These are phyloP conservation scores for Aspergillus sclerotiicarbonarius DNA, from an alignment of 495 filamentous ascomycete species.

Conservation along the genomic window DNA sequence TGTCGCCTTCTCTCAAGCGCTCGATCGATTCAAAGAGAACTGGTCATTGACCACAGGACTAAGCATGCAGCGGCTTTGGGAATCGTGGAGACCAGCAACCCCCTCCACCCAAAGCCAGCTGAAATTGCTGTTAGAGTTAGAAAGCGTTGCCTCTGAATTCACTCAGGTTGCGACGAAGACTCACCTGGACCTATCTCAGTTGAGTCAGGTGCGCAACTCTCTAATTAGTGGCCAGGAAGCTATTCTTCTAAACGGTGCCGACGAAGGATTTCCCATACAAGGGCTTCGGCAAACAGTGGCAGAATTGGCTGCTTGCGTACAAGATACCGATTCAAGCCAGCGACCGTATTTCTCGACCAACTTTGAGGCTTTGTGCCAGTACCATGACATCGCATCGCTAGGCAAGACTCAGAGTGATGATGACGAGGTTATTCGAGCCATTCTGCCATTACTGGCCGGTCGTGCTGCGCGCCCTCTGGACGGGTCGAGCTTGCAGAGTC, in stretches of 20 bases:
- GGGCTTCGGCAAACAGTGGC: slow-evolving; percentile 56
- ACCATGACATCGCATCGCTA: slow-evolving; percentile 43
- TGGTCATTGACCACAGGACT: slow-evolving; percentile 70
- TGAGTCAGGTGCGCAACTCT: slow-evolving; percentile 41
- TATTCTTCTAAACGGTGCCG: slow-evolving; percentile 39
- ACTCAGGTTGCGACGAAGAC: slow-evolving; percentile 54
- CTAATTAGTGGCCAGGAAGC: slow-evolving; percentile 42
- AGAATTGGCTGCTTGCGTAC: slow-evolving; percentile 47
- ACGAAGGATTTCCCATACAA: slow-evolving; percentile 37
- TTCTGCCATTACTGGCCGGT: slow-evolving; percentile 40
- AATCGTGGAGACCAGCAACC: slow-evolving; percentile 62
- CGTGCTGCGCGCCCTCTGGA: slow-evolving; percentile 37
- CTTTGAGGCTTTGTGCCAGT: slow-evolving; percentile 68
- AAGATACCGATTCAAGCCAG: slow-evolving; percentile 37
- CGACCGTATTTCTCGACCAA: slow-evolving; percentile 53
- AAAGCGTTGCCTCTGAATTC: slow-evolving; percentile 70
- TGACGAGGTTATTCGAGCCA: slow-evolving; percentile 26
- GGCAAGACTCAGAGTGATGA: slow-evolving; percentile 14
- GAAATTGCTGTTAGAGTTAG: slow-evolving; percentile 54
- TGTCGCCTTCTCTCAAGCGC: slow-evolving; percentile 33
- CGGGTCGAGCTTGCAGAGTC: slow-evolving; percentile 30
- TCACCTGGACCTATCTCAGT: slow-evolving; percentile 38
- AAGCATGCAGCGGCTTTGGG: slow-evolving; percentile 85
- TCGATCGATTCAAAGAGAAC: slow-evolving; percentile 46
- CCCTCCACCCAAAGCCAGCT: slow-evolving; percentile 52